Conservation (phyloP, 179 eudicot species). For the Spinacia oleracea region DNA sequence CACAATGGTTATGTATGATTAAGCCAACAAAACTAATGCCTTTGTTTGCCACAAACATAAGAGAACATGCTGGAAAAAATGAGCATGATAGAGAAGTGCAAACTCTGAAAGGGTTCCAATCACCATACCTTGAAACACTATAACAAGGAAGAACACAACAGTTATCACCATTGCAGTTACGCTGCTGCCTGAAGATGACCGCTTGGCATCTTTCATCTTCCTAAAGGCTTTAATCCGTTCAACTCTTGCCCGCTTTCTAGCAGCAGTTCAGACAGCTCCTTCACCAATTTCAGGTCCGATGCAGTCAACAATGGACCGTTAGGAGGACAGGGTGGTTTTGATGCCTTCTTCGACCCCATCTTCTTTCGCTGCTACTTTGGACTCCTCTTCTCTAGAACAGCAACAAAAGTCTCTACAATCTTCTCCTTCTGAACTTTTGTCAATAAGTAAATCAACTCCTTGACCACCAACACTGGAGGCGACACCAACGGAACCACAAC, state of each 20-base stretch:
- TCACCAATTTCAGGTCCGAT: conserved; percentile 44
- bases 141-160: conserved; percentile 39
- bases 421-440: conserved; percentile 28
- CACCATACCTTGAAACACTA: conserved; percentile 44
- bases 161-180: conserved; percentile 43
- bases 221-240: conserved; percentile 44
- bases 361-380: conserved; percentile 27
- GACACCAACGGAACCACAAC: conserved; percentile 24
- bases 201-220: conserved; percentile 46
- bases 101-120: conserved; percentile 1
- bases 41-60: no score
- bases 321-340: conserved; percentile 56
- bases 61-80: neutral
- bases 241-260: conserved; percentile 45
- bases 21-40: neutral
- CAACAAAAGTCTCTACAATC: conserved; percentile 28
- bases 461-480: conserved; percentile 26
- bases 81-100: neutral
- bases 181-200: conserved; percentile 33
- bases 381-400: conserved; percentile 32
- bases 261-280: conserved; percentile 52
- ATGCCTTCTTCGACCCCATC: conserved; percentile 32
- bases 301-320: conserved; percentile 46
- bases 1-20: no score
- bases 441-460: conserved; percentile 26